Percentiles rank a stretch among this genome's conserved stretches.
Conservation (phyloP, 2,329 filamentous ascomycete species). For the Alternaria angustiovoidea region DNA sequence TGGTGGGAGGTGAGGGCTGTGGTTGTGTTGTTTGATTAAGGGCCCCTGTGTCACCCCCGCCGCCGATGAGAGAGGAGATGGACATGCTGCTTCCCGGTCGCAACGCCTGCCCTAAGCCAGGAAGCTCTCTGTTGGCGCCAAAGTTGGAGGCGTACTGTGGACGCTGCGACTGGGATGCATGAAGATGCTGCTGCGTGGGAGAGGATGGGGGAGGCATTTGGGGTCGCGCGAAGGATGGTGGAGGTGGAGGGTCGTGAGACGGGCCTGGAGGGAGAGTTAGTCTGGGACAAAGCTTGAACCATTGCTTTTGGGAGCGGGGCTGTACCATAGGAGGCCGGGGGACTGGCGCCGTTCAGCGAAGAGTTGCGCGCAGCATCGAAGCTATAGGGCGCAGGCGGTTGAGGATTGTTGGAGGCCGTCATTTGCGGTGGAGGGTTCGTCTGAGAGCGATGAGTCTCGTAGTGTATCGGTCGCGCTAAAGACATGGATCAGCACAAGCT, state of each 20-base stretch:
- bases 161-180: slow-evolving; percentile 52
- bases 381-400: slow-evolving; percentile 50
- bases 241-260: slow-evolving; percentile 52
- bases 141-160: slow-evolving; percentile 54
- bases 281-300: slow-evolving; percentile 25
- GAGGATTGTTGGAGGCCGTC: slow-evolving; percentile 39
- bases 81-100: slow-evolving; percentile 73
- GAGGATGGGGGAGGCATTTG: slow-evolving; percentile 62
- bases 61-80: slow-evolving; percentile 75
- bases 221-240: slow-evolving; percentile 53
- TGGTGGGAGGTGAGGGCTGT: slow-evolving; percentile 57
- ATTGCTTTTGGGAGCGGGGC: slow-evolving; percentile 23
- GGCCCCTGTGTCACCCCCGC: slow-evolving; percentile 58
- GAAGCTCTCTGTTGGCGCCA: slow-evolving; percentile 63
- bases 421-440: slow-evolving; percentile 46
- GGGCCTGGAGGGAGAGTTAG: slow-evolving; percentile 43
- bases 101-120: slow-evolving; percentile 59
- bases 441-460: slow-evolving; percentile 39
- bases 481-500: slow-evolving; percentile 26
- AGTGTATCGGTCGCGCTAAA: slow-evolving; percentile 40
- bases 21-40: slow-evolving; percentile 52
- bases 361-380: slow-evolving; percentile 54
- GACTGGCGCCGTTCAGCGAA: slow-evolving; percentile 53
- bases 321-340: slow-evolving; percentile 46
- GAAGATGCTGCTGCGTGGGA: slow-evolving; percentile 53